phyloP scores from a whole-genome alignment of 371 early-diverging fungal genomes.

The Actinomortierella ambigua region DNA sequence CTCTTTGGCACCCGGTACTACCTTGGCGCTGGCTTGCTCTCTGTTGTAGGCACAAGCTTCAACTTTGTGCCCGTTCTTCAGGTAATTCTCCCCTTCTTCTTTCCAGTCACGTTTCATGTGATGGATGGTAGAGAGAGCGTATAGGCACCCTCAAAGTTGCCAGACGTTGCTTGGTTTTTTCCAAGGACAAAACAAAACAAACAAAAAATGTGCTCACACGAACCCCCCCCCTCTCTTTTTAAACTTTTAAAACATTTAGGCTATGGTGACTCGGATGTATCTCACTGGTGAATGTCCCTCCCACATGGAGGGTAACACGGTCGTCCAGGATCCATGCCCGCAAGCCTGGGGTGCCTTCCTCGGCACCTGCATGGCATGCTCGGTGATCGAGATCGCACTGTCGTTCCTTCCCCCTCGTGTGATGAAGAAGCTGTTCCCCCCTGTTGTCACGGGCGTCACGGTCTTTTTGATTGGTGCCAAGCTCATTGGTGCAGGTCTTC shows the following conservation, averaged over 20 bases:
- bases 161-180: too few species aligned
- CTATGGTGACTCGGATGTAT: conserved; percentile 53
- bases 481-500: conserved; percentile 50
- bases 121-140: too few species aligned
- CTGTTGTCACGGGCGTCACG: conserved; percentile 58
- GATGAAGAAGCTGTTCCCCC: conserved; percentile 56
- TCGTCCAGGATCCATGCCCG: conserved; percentile 53
- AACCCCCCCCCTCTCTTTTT: too few species aligned
- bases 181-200: too few species aligned
- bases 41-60: conserved; percentile 39
- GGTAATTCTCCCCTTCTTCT: conserved; percentile 34
- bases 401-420: conserved; percentile 56
- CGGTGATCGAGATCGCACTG: conserved; percentile 50
- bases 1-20: conserved; percentile 54
- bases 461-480: conserved; percentile 57
- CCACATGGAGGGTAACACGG: conserved; percentile 9
- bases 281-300: conserved; percentile 51
- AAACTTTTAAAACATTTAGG: conserved; percentile 10
- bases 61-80: conserved; percentile 38
- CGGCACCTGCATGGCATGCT: conserved; percentile 59
- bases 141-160: too few species aligned
- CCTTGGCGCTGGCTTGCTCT: conserved; percentile 51
- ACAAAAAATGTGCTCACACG: too few species aligned
- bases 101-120: conserved; percentile 48
- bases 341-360: conserved; percentile 61